These are phyloP conservation scores for Coccinonectria pachysandricola DNA, from an alignment of 2,329 filamentous ascomycete genomes.

Conservation along the genomic window DNA sequence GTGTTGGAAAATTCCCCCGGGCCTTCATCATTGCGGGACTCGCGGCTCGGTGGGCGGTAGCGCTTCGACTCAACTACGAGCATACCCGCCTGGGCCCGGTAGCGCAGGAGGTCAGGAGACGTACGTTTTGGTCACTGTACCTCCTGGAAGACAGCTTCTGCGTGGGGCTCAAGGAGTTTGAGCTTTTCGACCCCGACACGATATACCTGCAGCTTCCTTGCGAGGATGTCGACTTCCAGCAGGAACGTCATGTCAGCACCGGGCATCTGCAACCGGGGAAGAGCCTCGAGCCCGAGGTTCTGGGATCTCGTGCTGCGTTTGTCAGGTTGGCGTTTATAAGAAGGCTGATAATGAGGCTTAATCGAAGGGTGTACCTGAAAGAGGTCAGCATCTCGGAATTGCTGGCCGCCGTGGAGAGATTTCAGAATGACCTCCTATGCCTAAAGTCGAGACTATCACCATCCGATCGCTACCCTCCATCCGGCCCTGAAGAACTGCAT, in stretches of 20 bases:
- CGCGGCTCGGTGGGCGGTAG: constrained; percentile 18
- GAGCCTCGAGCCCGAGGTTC: constrained; percentile 4
- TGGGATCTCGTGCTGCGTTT: constrained; percentile 10
- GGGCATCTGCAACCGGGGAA: neutral
- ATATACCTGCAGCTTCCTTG: constrained; percentile 22
- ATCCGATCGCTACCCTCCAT: constrained; percentile 5
- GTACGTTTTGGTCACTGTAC: constrained; percentile 21
- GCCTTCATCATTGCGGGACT: constrained; percentile 23
- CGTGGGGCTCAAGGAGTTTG: constrained; percentile 21
- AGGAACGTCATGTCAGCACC: constrained; percentile 1
- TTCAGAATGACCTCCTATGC: constrained; percentile 1
- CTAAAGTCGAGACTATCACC: constrained; percentile 6
- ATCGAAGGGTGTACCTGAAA: constrained; percentile 7
- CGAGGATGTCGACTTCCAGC: constrained; percentile 19
- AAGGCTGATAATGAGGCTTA: constrained; percentile 15
- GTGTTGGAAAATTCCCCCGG: constrained; percentile 20
- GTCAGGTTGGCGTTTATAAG: constrained; percentile 15
- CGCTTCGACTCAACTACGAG: constrained; percentile 22
- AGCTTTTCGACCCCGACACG: constrained; percentile 17
- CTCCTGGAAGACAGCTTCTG: constrained; percentile 19
- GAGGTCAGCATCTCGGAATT: no score
- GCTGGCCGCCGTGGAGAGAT: no score
- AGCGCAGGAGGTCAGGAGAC: constrained; percentile 18
- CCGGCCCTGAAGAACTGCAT: constrained; percentile 3
- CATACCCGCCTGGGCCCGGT: constrained; percentile 13